Evolutionary conservation across 2,329 filamentous ascomycete genomes (phyloP), one percentile per base, ranked within the genome.

Genomic region (Pseudogymnoascus sp.): DNA sequence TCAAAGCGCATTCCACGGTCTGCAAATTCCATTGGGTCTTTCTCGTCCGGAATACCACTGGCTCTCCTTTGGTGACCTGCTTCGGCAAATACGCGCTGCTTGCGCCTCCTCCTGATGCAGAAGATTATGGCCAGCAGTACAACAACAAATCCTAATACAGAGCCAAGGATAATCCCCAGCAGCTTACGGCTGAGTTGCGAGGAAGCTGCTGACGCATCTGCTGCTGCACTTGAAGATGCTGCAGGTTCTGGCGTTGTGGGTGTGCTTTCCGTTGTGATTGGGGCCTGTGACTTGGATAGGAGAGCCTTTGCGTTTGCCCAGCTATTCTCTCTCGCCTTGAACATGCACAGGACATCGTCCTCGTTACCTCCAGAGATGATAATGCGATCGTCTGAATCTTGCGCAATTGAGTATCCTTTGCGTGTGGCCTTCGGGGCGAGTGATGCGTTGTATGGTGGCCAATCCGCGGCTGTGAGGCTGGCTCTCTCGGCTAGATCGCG

Each of bases 81-180:
- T 63, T 82, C 80, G 39, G 74, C 71, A 60, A 80, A 79, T 59
- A 77, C 75, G 61, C 78, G 81, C 67, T 81, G 80, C 71, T 82
- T 84, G 67, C 82, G 79, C 63, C 80, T 81, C 66, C 82, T 83
- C 70, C 83, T 81, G 24, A 92, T 75, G 29, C 88, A 78, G 59
- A 94, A 77, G 17, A 97, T 79, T 5, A 96, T 71, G 0, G 85
- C 63, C 15, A 72, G 61, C 11, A 72, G 61, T 5, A 72, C 63
- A 3, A 70, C 75, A 17, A 88, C 85, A 60, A 91, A 77, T 15
- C 89, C 91, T 60, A 89, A 82, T 21, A 96, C 85, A n/a, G 87
- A 85, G 10, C 92, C 92, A 0, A 97, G 80, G 0, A 89, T 89
- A 59, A 90, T 89, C 35, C 90, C 92, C 1, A 97, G 80, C 29